phyloP scores from a whole-genome alignment of 345 rosid species.

The Eucalyptus virginea region DNA sequence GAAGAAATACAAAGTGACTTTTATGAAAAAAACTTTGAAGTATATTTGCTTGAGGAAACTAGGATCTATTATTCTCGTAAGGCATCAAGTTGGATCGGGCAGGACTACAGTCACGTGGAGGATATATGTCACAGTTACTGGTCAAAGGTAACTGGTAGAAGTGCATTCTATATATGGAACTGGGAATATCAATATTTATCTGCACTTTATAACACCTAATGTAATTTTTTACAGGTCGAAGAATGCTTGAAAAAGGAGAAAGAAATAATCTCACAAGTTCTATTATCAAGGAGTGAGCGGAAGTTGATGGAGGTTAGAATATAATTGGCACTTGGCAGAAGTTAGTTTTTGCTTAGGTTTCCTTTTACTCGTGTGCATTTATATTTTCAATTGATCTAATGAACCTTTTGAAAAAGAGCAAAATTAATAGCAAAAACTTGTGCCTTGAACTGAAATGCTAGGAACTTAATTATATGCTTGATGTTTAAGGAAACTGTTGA shows the following conservation, averaged over 20 bases:
- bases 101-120: constrained; percentile 1
- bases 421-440: neutral
- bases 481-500: neutral
- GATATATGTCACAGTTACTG: constrained; percentile 23
- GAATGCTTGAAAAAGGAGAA: constrained; percentile 25
- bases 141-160: constrained; percentile 13
- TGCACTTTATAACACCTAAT: neutral
- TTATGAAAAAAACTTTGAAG: constrained; percentile 26
- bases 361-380: neutral
- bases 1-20: constrained; percentile 1
- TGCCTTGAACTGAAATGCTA: neutral
- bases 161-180: neutral
- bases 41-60: constrained; percentile 16
- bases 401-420: neutral
- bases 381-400: neutral
- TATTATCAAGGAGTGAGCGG: constrained; percentile 26
- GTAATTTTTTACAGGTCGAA: constrained; percentile 9
- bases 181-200: neutral
- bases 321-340: neutral
- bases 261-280: constrained; percentile 23
- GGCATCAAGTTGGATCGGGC: constrained; percentile 31
- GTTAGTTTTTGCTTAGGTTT: neutral
- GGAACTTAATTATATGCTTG: neutral
- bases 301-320: constrained; percentile 16
- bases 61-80: constrained; percentile 22